These are phyloP conservation scores for Chaetomium olivaceum DNA, from an alignment of 2,329 filamentous ascomycete genomes.

Conservation along the genomic window DNA sequence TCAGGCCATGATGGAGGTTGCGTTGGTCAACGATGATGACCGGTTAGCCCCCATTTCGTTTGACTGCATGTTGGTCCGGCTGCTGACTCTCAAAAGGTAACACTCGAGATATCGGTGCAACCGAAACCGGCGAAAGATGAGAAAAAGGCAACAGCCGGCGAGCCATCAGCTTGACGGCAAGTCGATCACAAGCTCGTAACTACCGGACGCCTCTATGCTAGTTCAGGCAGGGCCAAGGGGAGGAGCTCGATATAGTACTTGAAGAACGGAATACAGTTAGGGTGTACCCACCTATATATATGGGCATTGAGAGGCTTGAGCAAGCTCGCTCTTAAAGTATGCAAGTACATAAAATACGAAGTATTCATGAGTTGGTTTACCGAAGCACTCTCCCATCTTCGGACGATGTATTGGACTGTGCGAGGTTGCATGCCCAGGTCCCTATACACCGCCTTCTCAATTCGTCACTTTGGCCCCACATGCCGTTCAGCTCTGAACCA, in stretches of 20 bases:
- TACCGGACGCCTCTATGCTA: not conserved
- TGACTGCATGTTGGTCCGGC: not conserved
- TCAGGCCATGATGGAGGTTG: constrained; percentile 98
- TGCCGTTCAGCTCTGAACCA: too few species aligned
- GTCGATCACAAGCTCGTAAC: not conserved
- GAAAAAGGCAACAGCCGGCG: not conserved
- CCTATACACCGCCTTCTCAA: not conserved
- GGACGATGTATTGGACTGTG: too few species aligned
- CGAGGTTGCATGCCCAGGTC: not conserved
- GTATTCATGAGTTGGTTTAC: not conserved
- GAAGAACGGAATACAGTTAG: not conserved
- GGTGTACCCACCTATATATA: too few species aligned
- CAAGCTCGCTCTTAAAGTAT: not conserved
- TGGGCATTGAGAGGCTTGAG: not conserved
- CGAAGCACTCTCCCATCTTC: not conserved
- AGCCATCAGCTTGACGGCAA: not conserved
- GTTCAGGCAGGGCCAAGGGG: not conserved
- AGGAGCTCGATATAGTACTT: not conserved
- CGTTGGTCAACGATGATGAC: constrained; percentile 83
- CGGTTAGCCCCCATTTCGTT: constrained; percentile 46
- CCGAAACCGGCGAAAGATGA: constrained; percentile 20
- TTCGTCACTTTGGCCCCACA: not conserved
- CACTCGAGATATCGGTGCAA: constrained; percentile 39
- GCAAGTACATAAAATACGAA: too few species aligned
- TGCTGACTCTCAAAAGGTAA: constrained; percentile 40